These are phyloP conservation scores for Paspalum vaginatum DNA, from an alignment of 176 grass and related monocot species.

Conservation along the genomic window DNA sequence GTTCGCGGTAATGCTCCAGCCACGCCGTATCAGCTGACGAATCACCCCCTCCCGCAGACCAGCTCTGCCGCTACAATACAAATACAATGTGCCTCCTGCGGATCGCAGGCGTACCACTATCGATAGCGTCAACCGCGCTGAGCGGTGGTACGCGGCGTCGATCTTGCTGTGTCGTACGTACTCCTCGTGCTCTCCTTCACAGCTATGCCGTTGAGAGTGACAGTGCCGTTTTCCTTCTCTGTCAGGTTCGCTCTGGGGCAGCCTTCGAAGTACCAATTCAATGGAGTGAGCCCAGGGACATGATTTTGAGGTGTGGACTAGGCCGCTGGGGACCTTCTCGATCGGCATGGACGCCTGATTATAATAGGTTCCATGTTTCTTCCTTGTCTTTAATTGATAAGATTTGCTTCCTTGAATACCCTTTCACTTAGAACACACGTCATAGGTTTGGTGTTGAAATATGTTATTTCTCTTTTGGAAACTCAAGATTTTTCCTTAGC, in stretches of 20 bases:
- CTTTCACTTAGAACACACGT: not conserved
- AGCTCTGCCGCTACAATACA: not conserved
- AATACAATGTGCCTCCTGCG: not conserved
- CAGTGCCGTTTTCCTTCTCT: constrained; percentile 9
- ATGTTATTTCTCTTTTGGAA: not conserved
- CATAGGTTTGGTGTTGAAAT: not conserved
- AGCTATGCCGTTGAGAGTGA: not conserved
- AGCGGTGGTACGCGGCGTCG: not conserved
- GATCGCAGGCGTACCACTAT: not conserved
- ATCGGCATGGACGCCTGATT: not conserved
- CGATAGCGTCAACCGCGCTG: too few relatives aligned
- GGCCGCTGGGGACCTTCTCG: not conserved
- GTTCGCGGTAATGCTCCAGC: constrained; percentile 22
- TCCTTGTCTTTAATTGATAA: not conserved
- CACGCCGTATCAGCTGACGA: not conserved
- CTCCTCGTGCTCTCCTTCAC: not conserved
- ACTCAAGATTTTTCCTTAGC: constrained; percentile 29
- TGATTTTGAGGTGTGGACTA: not conserved
- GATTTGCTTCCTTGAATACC: not conserved
- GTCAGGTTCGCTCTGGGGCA: not conserved
- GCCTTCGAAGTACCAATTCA: not conserved
- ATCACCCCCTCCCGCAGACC: not conserved
- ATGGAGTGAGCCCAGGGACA: too few relatives aligned
- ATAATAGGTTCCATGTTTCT: constrained; percentile 19
- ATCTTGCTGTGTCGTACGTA: not conserved